phyloP scores from a whole-genome alignment of 805 yeast genomes.

The Yamadazyma kitorensis region DNA sequence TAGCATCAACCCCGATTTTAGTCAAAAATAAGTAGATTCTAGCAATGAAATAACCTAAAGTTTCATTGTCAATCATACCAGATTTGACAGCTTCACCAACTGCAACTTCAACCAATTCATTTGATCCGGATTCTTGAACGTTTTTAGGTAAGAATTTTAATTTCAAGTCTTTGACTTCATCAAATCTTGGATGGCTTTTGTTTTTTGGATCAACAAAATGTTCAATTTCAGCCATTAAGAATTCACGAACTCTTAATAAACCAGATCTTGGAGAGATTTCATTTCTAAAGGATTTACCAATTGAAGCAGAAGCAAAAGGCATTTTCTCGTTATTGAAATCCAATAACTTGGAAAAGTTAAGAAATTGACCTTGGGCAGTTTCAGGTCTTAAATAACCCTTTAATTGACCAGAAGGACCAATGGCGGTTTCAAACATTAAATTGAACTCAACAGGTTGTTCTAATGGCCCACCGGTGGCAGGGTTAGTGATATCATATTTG shows the following conservation, averaged over 20 bases:
- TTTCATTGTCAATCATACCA: conserved; percentile 93
- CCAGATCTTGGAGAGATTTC: conserved; percentile 99
- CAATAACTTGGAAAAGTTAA: conserved; percentile 88
- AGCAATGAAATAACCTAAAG: conserved; percentile 94
- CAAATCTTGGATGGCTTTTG: conserved; percentile 79
- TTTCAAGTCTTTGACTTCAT: conserved; percentile 67
- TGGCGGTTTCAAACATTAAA: conserved; percentile 98
- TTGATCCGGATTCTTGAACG: conserved; percentile 83
- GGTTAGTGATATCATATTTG: conserved; percentile 84
- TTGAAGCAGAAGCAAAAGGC: conserved; percentile 99
- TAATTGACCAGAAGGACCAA: conserved; percentile 96
- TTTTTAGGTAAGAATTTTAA: conserved; percentile 81
- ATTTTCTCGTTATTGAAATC: conserved; percentile 94
- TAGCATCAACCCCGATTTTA: conserved; percentile 86
- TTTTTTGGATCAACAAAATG: conserved; percentile 94
- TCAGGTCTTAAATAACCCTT: conserved; percentile 97
- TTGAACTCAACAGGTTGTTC: conserved; percentile 94
- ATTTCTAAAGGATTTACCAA: conserved; percentile 98
- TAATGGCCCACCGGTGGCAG: conserved; percentile 80
- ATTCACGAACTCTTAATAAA: conserved; percentile 95
- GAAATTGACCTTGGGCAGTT: conserved; percentile 99
- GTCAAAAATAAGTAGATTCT: conserved; percentile 82
- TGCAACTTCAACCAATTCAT: conserved; percentile 59
- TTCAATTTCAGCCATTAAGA: conserved; percentile 98
- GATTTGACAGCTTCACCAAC: conserved; percentile 87